phyloP scores from a whole-genome alignment of 352 stramenopile species.

The Globisporangium sylvaticum region DNA sequence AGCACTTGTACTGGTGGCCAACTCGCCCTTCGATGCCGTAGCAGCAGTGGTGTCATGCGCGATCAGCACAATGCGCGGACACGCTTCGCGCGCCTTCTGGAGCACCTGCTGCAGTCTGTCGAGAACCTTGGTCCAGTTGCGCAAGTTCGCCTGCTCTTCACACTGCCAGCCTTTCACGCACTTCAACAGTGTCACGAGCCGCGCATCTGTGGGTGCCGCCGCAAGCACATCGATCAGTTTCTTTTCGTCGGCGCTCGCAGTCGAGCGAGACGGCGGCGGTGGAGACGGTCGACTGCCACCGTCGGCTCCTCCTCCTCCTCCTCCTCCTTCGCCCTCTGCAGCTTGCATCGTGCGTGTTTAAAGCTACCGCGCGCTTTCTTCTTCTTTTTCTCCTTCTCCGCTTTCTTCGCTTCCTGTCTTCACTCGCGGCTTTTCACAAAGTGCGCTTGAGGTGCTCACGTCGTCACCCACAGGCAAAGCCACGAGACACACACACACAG shows the following conservation, averaged over 20 bases:
- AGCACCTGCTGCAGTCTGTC: slow-evolving; percentile 50
- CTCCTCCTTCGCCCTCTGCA: slow-evolving; percentile 10
- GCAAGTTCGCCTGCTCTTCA: slow-evolving; percentile 73
- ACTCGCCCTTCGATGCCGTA: neutral
- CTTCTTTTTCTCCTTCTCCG: neutral
- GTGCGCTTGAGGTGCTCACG: neutral
- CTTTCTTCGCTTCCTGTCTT: neutral
- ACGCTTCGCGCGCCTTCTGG: slow-evolving; percentile 30
- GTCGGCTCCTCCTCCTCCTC: slow-evolving; percentile 2
- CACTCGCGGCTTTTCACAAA: neutral
- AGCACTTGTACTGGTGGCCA: neutral
- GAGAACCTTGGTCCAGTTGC: slow-evolving; percentile 66
- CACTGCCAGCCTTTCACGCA: slow-evolving; percentile 75
- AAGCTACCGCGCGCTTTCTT: neutral
- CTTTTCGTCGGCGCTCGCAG: slow-evolving; percentile 43
- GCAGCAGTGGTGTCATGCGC: slow-evolving; percentile 1
- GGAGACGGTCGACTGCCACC: neutral
- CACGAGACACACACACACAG: neutral
- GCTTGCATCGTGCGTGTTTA: slow-evolving; percentile 10
- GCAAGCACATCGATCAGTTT: slow-evolving; percentile 65
- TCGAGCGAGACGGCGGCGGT: neutral
- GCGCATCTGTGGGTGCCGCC: slow-evolving; percentile 30
- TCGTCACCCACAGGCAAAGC: neutral
- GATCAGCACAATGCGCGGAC: slow-evolving; percentile 45
- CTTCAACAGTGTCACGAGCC: slow-evolving; percentile 53